Base-by-base conservation (phyloP, 208 protist species). In the Acanthamoeba royreba region DNA sequence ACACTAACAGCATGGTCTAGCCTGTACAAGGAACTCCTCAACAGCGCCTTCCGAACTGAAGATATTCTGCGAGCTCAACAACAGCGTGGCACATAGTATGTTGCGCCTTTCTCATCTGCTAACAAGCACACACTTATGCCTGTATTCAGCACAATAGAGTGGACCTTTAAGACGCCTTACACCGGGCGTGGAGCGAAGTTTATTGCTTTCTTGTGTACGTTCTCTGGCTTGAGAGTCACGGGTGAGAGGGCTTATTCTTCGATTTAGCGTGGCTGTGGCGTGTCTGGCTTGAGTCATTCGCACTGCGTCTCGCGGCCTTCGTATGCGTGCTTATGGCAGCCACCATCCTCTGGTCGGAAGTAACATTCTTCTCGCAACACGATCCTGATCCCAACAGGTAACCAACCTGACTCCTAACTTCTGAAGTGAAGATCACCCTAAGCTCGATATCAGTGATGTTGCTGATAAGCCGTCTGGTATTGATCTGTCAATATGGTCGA, bases 401-500 rank as follows among this genome's bases (percentile, higher is more conserved):
- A n/a, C n/a, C n/a, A n/a, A n/a, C n/a, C n/a, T n/a, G n/a, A n/a
- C n/a, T n/a, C n/a, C n/a, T n/a, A n/a, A n/a, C n/a, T n/a, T n/a
- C n/a, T n/a, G n/a, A n/a, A n/a, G n/a, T n/a, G n/a, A n/a, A n/a
- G n/a, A n/a, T n/a, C n/a, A n/a, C n/a, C n/a, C n/a, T n/a, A n/a
- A n/a, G n/a, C n/a, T n/a, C n/a, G n/a, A n/a, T n/a, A n/a, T n/a
- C n/a, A n/a, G n/a, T 42, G 4, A 33, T 33, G 22, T 31, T 15
- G 46, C 43, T n/a, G 77, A 86, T 28, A 86, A 28, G 42, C 43
- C 77, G 25, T n/a, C 1, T 13, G 83, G 83, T n/a, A 55, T 47
- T n/a, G 87, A 92, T 46, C 87, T 92, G 1, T 92, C 87, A n/a
- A 77, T 92, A 13, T 92, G 87, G 87, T 92, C 87, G 33, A 42